Evolutionary conservation across 805 yeast species (phyloP).

Genomic region (Torulaspora gathmanii): DNA sequence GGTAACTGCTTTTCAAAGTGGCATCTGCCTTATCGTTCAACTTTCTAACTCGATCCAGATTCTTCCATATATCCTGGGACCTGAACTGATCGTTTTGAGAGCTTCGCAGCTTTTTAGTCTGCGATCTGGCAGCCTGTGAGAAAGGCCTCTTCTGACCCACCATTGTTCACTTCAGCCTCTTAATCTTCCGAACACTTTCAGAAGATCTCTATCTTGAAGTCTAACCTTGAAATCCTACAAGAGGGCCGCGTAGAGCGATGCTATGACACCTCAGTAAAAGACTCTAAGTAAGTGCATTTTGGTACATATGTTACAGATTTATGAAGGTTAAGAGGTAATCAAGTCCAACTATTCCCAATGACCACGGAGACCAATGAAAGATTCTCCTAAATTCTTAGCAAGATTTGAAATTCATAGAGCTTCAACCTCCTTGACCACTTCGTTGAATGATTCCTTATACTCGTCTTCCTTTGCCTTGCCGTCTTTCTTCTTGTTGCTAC

Average conservation of each 20-base stretch:
- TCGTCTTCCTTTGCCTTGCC: conserved; percentile 69
- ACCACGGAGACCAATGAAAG: too few relatives aligned
- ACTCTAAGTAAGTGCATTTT: conserved; percentile 4
- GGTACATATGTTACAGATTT: conserved; percentile 13
- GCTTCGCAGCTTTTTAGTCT: conserved; percentile 5
- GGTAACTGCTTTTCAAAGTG: conserved; percentile 16
- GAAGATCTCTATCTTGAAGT: not conserved
- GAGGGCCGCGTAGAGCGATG: not conserved
- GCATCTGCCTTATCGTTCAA: conserved; percentile 8
- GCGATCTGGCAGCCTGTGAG: conserved; percentile 6
- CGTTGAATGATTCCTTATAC: conserved; percentile 89
- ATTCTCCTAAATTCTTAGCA: too few relatives aligned
- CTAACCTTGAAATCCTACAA: not conserved
- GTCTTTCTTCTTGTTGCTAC: conserved; percentile 80
- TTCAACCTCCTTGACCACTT: conserved; percentile 82
- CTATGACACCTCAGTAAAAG: not conserved
- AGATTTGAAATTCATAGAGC: conserved; percentile 23
- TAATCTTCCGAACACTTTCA: not conserved
- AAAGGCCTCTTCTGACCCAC: conserved; percentile 13
- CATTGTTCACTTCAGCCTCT: not conserved
- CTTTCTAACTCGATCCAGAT: conserved; percentile 21
- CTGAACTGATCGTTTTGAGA: conserved; percentile 10
- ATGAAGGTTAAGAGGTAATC: conserved; percentile 2
- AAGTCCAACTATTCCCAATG: not conserved
- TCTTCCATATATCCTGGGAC: conserved; percentile 28